Percentiles rank a stretch among this genome's conserved stretches.
Conservation (phyloP, 768 basidiomycete species). For the Russula foetens region DNA sequence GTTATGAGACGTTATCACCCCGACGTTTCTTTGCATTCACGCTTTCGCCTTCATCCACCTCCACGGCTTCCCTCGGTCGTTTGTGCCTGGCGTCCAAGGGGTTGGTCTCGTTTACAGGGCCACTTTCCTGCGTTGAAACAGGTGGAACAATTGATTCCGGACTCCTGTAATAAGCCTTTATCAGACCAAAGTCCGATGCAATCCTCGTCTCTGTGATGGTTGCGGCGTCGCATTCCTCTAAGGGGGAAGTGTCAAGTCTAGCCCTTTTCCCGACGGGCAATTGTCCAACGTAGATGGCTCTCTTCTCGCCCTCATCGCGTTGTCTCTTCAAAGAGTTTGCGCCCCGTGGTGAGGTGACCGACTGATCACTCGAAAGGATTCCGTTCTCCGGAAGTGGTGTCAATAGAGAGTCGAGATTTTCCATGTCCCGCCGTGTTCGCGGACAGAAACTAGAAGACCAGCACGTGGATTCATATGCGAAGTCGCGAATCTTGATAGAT, state of each 20-base stretch:
- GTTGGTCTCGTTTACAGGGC: background rate
- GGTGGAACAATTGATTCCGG: background rate
- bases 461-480: slow-evolving; percentile 21
- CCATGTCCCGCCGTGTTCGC: background rate
- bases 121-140: background rate
- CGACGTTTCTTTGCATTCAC: background rate
- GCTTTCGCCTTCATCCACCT: background rate
- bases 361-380: background rate
- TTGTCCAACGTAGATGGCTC: background rate
- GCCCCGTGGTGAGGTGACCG: background rate
- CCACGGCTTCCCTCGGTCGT: background rate
- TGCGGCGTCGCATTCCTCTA: background rate
- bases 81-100: background rate
- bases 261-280: background rate
- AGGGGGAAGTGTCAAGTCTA: background rate
- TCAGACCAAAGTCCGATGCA: background rate
- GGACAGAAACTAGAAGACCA: background rate
- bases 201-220: background rate
- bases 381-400: background rate
- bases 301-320: background rate
- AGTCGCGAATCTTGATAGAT: slow-evolving; percentile 24
- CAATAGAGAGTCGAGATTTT: background rate
- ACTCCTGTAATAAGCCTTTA: too few species aligned
- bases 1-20: background rate
- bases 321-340: background rate